phyloP scores from a whole-genome alignment of 306 rosid genomes.

The Corylus heterophylla region DNA sequence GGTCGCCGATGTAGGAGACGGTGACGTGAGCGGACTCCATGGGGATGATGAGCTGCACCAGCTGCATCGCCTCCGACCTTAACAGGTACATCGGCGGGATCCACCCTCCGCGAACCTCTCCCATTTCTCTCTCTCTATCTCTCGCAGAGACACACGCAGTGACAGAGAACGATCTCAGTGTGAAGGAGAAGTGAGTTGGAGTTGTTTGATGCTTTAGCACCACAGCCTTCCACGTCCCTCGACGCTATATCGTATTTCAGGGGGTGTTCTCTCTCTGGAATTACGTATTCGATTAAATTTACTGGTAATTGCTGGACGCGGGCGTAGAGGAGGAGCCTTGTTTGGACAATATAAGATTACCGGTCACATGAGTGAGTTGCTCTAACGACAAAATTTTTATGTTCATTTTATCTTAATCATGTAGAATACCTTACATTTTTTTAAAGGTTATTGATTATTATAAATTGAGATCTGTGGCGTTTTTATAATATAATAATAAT shows the following conservation, averaged over 20 bases:
- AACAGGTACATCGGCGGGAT: conserved; percentile 97
- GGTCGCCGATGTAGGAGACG: conserved; percentile 92
- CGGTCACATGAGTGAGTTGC: background rate
- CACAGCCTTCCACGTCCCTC: conserved; percentile 24
- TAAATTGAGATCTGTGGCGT: too few relatives aligned
- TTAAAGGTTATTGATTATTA: too few relatives aligned
- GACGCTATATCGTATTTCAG: background rate
- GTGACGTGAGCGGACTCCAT: conserved; percentile 90
- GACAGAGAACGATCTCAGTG: background rate
- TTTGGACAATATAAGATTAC: background rate
- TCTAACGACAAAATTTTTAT: background rate
- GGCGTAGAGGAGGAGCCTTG: background rate
- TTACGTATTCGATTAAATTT: background rate
- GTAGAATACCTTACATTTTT: too few relatives aligned
- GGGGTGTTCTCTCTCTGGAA: background rate
- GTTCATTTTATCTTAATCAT: background rate
- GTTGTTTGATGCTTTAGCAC: background rate
- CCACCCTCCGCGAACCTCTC: conserved; percentile 67
- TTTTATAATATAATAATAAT: too few relatives aligned
- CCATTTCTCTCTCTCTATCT: conserved; percentile 45
- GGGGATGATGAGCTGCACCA: conserved; percentile 94
- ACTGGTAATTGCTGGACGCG: background rate
- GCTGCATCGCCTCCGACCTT: conserved; percentile 99
- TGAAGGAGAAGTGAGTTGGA: background rate
- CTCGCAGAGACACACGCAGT: background rate